Conservation (phyloP, 2,329 filamentous ascomycete species). For the Periconia digitata region DNA sequence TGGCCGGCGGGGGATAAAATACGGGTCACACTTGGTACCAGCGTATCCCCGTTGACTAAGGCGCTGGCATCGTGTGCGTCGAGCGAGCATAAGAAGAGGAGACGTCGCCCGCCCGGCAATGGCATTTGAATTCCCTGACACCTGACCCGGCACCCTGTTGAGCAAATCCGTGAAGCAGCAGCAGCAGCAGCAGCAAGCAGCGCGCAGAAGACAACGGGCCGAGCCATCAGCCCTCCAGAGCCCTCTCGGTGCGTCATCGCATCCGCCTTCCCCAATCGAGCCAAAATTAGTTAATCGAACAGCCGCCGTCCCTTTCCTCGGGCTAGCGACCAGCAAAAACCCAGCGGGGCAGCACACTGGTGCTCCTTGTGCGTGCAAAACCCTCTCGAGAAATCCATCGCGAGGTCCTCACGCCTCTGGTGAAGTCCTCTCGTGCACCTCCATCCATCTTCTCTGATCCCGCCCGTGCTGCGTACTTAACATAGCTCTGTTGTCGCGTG, state of each 20-base stretch:
- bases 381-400: neutral
- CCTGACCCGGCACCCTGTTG: no score
- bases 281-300: no score
- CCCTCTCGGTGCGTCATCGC: neutral
- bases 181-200: neutral
- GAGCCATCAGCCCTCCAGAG: neutral
- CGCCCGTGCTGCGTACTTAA: neutral
- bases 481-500: neutral
- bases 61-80: neutral
- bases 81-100: neutral
- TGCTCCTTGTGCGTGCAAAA: neutral
- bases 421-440: neutral
- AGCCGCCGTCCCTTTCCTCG: neutral
- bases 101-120: neutral
- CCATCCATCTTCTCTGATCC: no score
- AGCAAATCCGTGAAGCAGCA: no score
- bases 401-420: neutral
- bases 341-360: neutral
- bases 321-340: neutral
- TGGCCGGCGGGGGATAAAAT: slow-evolving; percentile 17
- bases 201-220: neutral
- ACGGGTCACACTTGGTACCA: neutral
- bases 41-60: neutral
- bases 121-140: no score
- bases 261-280: neutral